Evolutionary conservation across 176 grass and related monocot genomes (phyloP).

Genomic region (Dendrocalamus sinicus): DNA sequence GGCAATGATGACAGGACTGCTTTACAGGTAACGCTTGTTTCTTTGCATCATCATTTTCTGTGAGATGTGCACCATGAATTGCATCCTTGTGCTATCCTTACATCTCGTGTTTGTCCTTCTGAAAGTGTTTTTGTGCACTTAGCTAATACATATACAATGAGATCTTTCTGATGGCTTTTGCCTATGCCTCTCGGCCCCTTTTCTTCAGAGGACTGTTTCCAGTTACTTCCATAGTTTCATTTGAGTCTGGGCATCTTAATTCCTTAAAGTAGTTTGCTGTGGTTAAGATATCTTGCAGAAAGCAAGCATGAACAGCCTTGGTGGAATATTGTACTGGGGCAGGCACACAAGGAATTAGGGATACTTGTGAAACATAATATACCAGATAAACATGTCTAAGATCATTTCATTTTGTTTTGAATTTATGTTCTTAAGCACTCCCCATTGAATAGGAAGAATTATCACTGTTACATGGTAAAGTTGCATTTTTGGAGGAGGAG

Average conservation of each 20-base stretch:
- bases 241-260: conserved; percentile 22
- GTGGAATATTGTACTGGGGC: conserved; percentile 27
- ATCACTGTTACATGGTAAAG: conserved; percentile 68
- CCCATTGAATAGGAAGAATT: conserved; percentile 71
- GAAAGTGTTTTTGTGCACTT: conserved; percentile 19
- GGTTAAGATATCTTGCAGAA: neutral
- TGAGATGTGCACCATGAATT: neutral
- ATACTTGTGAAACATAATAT: conserved; percentile 18
- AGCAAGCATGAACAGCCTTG: conserved; percentile 17
- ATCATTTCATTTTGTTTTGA: conserved; percentile 28
- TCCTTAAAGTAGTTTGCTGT: conserved; percentile 26
- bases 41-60: conserved; percentile 11
- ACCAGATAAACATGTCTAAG: neutral
- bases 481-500: conserved; percentile 86
- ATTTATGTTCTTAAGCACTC: conserved; percentile 36
- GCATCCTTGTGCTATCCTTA: neutral
- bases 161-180: conserved; percentile 6
- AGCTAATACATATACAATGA: conserved; percentile 9
- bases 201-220: conserved; percentile 11
- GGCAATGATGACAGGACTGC: conserved; percentile 65
- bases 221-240: conserved; percentile 29
- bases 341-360: neutral
- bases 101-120: conserved; percentile 17
- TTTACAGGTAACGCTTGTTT: conserved; percentile 63
- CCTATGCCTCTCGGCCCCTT: conserved; percentile 7